Evolutionary conservation across 768 basidiomycete species (phyloP), one percentile per base, ranked within the genome.

Genomic region (Sarcomyxa edulis): DNA sequence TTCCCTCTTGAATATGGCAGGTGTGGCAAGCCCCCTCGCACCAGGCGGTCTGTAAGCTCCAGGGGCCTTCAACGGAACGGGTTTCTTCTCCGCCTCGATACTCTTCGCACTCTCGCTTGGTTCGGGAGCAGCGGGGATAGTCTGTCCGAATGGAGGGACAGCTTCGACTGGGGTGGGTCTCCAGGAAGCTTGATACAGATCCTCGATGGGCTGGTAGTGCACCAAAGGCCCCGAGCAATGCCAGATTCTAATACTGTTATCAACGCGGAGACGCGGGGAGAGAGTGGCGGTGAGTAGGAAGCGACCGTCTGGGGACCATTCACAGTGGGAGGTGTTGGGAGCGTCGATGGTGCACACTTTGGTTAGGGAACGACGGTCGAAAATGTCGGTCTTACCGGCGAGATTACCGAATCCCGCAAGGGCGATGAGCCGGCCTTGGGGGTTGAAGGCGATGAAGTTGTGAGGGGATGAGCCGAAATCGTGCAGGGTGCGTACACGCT

Each of bases 351-450:
- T 78, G 38, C 85, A 75, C 30, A 71, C 63, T 56, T 93, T 94
- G 45, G 69, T 76, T 23, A 96, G 71, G 14, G 82, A 79, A 37
- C 89, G 84, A 14, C 94, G 81, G 60, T 98, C 96, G 62, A 84
- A 84, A 48, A 99, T 67, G 52, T 96, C 89, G 44, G 94, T 81
- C 59, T 92, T 90, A 14, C 96, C 96, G 0, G 92, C 89, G 32
- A 99, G 72, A 57, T 98, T 99, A 19, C 96, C 95, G 60, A 98
- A 99, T 5, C 96, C 96, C 1, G 91, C 96, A 22, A 95, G 71
- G 31, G 88, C 78, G 42, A 99, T 58, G 12, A 99, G 71, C 3
- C 91, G 81, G 7, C 84, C 86, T 60, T 98, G 94, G 0, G 94
- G 89, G 59, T 95, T 96, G 74, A 95, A 98, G 14, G 83, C 76